A percentile compares a stretch with the other conserved stretches of the same genome.
phyloP scores from a whole-genome alignment of 768 basidiomycete genomes.

The Russula sp. region DNA sequence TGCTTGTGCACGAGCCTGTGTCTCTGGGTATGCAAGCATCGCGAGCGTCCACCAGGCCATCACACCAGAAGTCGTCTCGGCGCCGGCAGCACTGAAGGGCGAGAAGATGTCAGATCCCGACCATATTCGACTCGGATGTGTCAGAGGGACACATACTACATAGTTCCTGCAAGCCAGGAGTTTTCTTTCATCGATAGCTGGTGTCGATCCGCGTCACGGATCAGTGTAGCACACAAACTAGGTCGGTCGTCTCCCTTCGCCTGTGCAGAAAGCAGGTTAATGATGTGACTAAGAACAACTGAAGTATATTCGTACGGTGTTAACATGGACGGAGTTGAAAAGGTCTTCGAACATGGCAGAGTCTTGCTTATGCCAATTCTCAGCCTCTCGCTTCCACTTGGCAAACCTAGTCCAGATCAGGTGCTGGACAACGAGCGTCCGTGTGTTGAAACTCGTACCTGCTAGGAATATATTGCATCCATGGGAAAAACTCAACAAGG shows the following conservation, averaged over 20 bases:
- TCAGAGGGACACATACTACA: slow-evolving; percentile 23
- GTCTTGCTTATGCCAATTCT: slow-evolving; percentile 15
- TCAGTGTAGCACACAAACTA: slow-evolving; percentile 15
- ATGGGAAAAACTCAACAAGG: slow-evolving; percentile 22
- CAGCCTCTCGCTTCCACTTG: slow-evolving; percentile 18
- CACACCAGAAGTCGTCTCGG: slow-evolving; percentile 21
- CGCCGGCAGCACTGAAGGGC: slow-evolving; percentile 19
- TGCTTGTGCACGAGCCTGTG: slow-evolving; percentile 18
- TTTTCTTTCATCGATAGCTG: slow-evolving; percentile 17
- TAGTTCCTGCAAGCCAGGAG: slow-evolving; percentile 24
- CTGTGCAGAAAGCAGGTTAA: background rate
- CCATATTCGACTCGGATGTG: background rate
- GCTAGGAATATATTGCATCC: slow-evolving; percentile 21
- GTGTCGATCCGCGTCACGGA: slow-evolving; percentile 10
- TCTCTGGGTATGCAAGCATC: slow-evolving; percentile 22
- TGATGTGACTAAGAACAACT: background rate
- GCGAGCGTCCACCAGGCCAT: slow-evolving; percentile 23
- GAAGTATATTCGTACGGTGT: slow-evolving; percentile 1
- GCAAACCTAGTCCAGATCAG: slow-evolving; percentile 18
- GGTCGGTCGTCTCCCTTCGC: slow-evolving; percentile 17
- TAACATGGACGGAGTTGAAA: slow-evolving; percentile 10
- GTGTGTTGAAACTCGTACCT: background rate
- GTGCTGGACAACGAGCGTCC: background rate
- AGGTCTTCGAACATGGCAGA: slow-evolving; percentile 17
- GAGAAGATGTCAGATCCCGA: background rate